Conservation (phyloP, 352 stramenopile species). For the Phytopythium mirpurense region DNA sequence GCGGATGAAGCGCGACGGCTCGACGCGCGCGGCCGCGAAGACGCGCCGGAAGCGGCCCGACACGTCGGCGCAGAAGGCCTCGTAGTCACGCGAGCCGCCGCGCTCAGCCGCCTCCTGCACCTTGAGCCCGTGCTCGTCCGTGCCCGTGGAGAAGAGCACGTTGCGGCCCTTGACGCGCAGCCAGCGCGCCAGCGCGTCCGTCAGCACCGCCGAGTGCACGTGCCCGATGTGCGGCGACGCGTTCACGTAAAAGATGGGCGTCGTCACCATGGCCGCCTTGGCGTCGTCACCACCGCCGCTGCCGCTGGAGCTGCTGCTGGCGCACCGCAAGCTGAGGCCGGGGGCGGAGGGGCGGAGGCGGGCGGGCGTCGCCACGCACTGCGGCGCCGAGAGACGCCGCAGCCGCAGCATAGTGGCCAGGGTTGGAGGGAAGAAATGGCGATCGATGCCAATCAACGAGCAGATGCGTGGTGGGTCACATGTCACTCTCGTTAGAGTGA, state of each 20-base stretch:
- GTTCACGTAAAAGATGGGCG: constrained; percentile 99
- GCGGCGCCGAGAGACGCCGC: background rate
- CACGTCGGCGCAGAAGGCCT: constrained; percentile 91
- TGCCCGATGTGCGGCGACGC: constrained; percentile 98
- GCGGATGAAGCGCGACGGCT: constrained; percentile 95
- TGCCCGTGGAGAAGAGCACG: constrained; percentile 95
- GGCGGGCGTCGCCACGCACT: background rate
- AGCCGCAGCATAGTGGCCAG: constrained; percentile 1
- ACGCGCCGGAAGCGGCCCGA: constrained; percentile 89
- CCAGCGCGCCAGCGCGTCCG: constrained; percentile 82
- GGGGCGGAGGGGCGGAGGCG: background rate
- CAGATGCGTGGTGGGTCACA: background rate
- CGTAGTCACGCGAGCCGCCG: constrained; percentile 73
- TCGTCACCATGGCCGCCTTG: constrained; percentile 84
- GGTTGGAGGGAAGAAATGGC: no score
- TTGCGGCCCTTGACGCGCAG: constrained; percentile 40
- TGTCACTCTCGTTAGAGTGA: background rate
- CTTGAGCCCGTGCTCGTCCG: constrained; percentile 97
- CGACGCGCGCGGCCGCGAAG: constrained; percentile 88
- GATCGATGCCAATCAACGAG: constrained; percentile 2
- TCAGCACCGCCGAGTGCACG: constrained; percentile 95
- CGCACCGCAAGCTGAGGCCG: background rate
- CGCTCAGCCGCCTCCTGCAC: constrained; percentile 93
- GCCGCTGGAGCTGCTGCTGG: background rate
- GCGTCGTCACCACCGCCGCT: background rate